These are phyloP conservation scores for Pichia manshurica DNA, from an alignment of 805 yeast species.

Conservation along the genomic window DNA sequence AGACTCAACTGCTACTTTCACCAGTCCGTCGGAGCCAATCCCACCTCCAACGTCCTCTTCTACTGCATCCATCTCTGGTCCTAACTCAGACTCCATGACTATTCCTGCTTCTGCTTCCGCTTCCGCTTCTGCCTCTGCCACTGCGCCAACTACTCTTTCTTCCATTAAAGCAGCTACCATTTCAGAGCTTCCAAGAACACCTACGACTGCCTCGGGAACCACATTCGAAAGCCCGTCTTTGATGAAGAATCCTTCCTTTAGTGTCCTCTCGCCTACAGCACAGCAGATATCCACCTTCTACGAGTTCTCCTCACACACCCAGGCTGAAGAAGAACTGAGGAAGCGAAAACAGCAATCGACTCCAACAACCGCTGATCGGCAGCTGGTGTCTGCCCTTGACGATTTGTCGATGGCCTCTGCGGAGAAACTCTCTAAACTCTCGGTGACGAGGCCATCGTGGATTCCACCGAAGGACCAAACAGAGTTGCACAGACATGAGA, in stretches of 20 bases:
- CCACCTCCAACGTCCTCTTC: background rate
- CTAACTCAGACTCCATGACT: background rate
- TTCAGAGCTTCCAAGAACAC: background rate
- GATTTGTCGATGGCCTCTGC: slow-evolving; percentile 55
- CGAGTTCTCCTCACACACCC: slow-evolving; percentile 32
- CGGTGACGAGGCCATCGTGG: slow-evolving; percentile 66
- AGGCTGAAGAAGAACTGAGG: slow-evolving; percentile 33
- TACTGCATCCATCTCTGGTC: background rate
- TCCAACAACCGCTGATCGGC: slow-evolving; percentile 22
- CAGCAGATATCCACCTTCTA: slow-evolving; percentile 38
- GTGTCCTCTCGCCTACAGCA: slow-evolving; percentile 31
- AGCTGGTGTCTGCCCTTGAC: slow-evolving; percentile 34
- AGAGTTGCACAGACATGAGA: slow-evolving; percentile 53
- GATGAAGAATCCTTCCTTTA: slow-evolving; percentile 27
- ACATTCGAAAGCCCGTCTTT: slow-evolving; percentile 16
- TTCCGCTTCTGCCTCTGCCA: background rate
- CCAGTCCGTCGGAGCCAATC: background rate
- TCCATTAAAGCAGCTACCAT: background rate
- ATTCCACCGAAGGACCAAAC: slow-evolving; percentile 56
- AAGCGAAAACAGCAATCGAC: slow-evolving; percentile 22
- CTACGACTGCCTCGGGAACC: background rate
- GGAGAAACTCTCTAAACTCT: slow-evolving; percentile 49
- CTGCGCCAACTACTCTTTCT: background rate
- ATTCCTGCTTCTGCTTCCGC: background rate
- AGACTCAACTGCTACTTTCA: background rate